Conservation (phyloP, 768 basidiomycete species). For the Russula foetens region DNA sequence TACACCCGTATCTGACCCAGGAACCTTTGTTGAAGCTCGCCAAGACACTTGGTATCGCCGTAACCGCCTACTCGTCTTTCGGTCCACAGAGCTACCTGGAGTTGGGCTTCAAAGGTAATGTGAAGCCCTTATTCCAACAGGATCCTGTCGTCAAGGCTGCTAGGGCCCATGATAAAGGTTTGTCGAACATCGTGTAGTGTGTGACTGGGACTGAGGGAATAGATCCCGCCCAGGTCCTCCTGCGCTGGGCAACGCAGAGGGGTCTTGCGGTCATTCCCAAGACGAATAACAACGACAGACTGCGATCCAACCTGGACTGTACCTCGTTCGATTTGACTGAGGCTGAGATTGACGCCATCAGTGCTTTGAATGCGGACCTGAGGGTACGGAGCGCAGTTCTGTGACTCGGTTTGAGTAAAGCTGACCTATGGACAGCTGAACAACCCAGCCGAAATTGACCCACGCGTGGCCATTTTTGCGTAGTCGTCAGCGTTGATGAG, state of each 20-base stretch:
- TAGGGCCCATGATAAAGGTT: conserved; percentile 45
- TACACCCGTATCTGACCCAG: conserved; percentile 50
- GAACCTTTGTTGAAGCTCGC: conserved; percentile 37
- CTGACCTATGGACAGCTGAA: conserved; percentile 43
- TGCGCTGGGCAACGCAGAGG: conserved; percentile 43
- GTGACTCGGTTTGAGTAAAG: neutral
- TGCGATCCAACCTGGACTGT: conserved; percentile 40
- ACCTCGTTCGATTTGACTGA: conserved; percentile 42
- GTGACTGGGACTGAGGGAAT: neutral
- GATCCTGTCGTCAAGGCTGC: conserved; percentile 39
- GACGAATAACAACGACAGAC: conserved; percentile 32
- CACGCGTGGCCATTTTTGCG: conserved; percentile 61
- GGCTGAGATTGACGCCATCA: conserved; percentile 51
- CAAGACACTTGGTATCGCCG: conserved; percentile 37
- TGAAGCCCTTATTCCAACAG: conserved; percentile 45
- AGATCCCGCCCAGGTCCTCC: conserved; percentile 38
- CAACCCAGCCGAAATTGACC: conserved; percentile 60
- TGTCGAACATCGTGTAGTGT: conserved; percentile 10
- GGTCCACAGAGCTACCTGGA: conserved; percentile 55
- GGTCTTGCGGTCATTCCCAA: conserved; percentile 45
- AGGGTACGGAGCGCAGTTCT: conserved; percentile 44
- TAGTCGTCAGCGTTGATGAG: neutral
- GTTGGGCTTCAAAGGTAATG: conserved; percentile 45
- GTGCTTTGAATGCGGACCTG: conserved; percentile 49
- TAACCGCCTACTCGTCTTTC: conserved; percentile 51